Percentiles rank a stretch among this genome's conserved stretches.
phyloP scores from a whole-genome alignment of 2,329 filamentous ascomycete genomes.

The Rhinocladiella mackenziei region DNA sequence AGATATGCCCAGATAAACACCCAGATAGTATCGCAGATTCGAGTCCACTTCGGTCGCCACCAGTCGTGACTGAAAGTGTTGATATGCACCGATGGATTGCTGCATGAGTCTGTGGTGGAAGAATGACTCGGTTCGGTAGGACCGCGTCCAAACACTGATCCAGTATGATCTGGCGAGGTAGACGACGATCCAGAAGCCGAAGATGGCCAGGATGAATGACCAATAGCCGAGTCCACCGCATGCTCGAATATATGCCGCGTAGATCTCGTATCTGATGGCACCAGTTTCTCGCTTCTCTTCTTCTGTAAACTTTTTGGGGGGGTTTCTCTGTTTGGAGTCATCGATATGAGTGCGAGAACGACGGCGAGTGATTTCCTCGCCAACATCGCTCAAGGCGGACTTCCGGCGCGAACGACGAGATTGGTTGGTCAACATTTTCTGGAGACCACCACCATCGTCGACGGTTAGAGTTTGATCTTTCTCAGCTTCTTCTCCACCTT shows the following conservation, averaged over 20 bases:
- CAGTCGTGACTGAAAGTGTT: slow-evolving; percentile 20
- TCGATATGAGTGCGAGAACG: slow-evolving; percentile 22
- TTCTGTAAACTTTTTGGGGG: slow-evolving; percentile 67
- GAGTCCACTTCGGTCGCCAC: slow-evolving; percentile 26
- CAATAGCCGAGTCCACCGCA: slow-evolving; percentile 54
- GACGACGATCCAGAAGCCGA: slow-evolving; percentile 24
- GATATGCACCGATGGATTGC: slow-evolving; percentile 20
- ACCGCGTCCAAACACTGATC: slow-evolving; percentile 46
- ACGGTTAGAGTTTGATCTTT: slow-evolving; percentile 32
- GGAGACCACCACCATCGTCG: slow-evolving; percentile 44
- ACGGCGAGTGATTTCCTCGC: slow-evolving; percentile 14
- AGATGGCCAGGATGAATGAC: slow-evolving; percentile 23
- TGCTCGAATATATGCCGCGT: slow-evolving; percentile 61
- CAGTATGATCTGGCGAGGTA: slow-evolving; percentile 41
- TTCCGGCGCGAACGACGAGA: slow-evolving; percentile 24
- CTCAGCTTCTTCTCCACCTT: slow-evolving; percentile 37
- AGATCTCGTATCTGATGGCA: slow-evolving; percentile 64
- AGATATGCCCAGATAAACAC: slow-evolving; percentile 63
- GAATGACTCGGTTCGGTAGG: slow-evolving; percentile 31
- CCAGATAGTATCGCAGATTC: slow-evolving; percentile 60
- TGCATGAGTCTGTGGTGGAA: slow-evolving; percentile 12
- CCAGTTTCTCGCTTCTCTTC: slow-evolving; percentile 71
- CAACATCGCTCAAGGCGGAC: slow-evolving; percentile 17
- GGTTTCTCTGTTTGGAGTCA: slow-evolving; percentile 36
- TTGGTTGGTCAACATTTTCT: slow-evolving; percentile 41